Evolutionary conservation across 208 protist species (phyloP), one percentile per base, ranked within the genome.

Genomic region (Leishmania lainsoni): DNA sequence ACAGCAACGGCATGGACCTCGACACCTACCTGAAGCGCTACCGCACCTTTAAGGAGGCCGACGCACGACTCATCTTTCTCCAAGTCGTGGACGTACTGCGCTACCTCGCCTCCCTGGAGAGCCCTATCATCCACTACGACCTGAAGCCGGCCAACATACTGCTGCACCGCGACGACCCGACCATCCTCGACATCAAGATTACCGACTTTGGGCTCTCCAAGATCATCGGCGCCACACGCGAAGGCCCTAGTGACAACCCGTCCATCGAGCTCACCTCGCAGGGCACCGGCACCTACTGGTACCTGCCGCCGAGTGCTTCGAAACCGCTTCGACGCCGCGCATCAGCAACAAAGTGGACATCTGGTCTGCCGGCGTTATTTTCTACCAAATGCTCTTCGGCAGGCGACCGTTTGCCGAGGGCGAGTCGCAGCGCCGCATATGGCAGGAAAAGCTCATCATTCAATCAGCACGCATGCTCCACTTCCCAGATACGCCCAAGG

Each of bases 191-290:
- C 22, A 94, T 99, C n/a, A 98, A 99, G 83, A 98, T 99, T 51
- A 99, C 98, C 17, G 98, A 99, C 89, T 99, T 99, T 94, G 98
- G 98, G 14, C 92, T 99, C 22, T 98, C 94, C 59, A 99, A 99
- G 88, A 93, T 99, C 20, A 97, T 99, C 75, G 90, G 92, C 56
- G 75, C 84, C 22, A 81, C 71, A 10, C 86, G 86, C 22, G 89
- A 92, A 56, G 91, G 88, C 17, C 80, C 82, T 22, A 87, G 81
- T 78, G 89, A 95, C 76, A 90, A 96, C 77, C 90, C 92, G 0
- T 89, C 90, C 45, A 99, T 99, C 83, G 98, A 99, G 76, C 93
- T 99, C 45, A 99, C 97, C 51, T 98, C 94, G 20, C 97, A 99
- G 80, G 98, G 98, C 39, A 95, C 98, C 3, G 98, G 98, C 20